phyloP scores from a whole-genome alignment of 352 stramenopile species.

The Globisporangium canariense region DNA sequence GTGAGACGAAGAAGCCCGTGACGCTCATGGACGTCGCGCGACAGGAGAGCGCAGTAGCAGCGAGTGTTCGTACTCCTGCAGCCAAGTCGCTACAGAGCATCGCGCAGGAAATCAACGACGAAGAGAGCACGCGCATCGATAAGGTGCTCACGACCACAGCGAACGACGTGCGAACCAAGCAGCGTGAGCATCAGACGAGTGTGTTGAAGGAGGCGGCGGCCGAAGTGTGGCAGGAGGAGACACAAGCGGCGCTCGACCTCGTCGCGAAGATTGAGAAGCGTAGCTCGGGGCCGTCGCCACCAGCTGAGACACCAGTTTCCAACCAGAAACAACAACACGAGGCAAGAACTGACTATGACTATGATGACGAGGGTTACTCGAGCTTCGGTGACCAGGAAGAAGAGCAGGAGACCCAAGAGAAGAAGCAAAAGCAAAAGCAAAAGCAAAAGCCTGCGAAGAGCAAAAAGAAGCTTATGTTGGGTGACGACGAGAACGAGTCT shows the following conservation, averaged over 20 bases:
- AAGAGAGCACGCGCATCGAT: slow-evolving; percentile 35
- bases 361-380: slow-evolving; percentile 49
- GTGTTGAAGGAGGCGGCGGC: slow-evolving; percentile 24
- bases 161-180: slow-evolving; percentile 36
- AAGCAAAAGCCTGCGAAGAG: background rate
- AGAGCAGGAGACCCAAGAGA: background rate
- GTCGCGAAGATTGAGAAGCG: slow-evolving; percentile 16
- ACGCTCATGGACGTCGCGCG: slow-evolving; percentile 49
- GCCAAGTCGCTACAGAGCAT: slow-evolving; percentile 27
- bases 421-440: background rate
- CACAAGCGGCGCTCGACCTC: slow-evolving; percentile 22
- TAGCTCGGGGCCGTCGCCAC: background rate
- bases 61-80: slow-evolving; percentile 3
- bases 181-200: slow-evolving; percentile 18
- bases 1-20: slow-evolving; percentile 20
- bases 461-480: slow-evolving; percentile 6
- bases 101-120: slow-evolving; percentile 47
- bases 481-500: slow-evolving; percentile 15
- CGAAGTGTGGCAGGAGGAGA: slow-evolving; percentile 29
- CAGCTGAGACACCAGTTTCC: background rate
- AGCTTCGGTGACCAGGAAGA: slow-evolving; percentile 55
- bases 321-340: slow-evolving; percentile 7
- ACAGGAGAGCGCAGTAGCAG: slow-evolving; percentile 14
- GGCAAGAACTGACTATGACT: slow-evolving; percentile 12
- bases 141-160: slow-evolving; percentile 30